Evolutionary conservation across 257 asterid genomes (phyloP), one percentile per base, ranked within the genome.

Genomic region (Pogostemon cablin): DNA sequence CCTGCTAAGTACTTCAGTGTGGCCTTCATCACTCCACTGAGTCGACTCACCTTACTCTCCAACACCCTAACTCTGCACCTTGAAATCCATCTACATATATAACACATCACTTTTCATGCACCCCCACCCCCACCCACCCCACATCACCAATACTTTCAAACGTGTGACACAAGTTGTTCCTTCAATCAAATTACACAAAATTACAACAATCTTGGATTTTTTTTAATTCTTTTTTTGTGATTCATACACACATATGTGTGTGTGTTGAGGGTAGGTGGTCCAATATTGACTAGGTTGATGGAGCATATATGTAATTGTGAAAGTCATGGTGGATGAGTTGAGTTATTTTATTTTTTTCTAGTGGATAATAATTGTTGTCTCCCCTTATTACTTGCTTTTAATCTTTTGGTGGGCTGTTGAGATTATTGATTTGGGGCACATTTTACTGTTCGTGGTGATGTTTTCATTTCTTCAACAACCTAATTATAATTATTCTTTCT

Each of bases 1-100:
- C 98, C 98, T 3, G 92, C 90, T 69, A 92, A 78, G 82, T 92
- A 92, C 73, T 89, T 87, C 35, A 92, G 57, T 0, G 95, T 85
- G 10, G 85, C 86, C 84, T 86, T 92, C 96, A 89, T 88, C 2
- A 72, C 59, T 3, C 69, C 65, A 38, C 55, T 25, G 32, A 25
- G 32, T 25, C 32, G 32, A 25, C 32, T 25, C 32, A 82, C 81
- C 83, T 82, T 86, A 72, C 65, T 25, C 32, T 25, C 32, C 32
- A 25, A 25, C 32, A 25, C 42, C 50, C 81, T 73, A 71, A 76
- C 76, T 3, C 75, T 73, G 67, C 69, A 76, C 7, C 5, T 4
- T 65, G 84, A 82, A 73, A 82, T 65, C 80, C 89, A 83, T 62
- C 46, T 73, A 78, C 80, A 83, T 82, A 88, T 82, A 80, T 79